Percentiles rank a stretch among this genome's conserved stretches.
Evolutionary conservation across 495 filamentous ascomycete species (phyloP).

Genomic region (Trichoderma orchidacearum): DNA sequence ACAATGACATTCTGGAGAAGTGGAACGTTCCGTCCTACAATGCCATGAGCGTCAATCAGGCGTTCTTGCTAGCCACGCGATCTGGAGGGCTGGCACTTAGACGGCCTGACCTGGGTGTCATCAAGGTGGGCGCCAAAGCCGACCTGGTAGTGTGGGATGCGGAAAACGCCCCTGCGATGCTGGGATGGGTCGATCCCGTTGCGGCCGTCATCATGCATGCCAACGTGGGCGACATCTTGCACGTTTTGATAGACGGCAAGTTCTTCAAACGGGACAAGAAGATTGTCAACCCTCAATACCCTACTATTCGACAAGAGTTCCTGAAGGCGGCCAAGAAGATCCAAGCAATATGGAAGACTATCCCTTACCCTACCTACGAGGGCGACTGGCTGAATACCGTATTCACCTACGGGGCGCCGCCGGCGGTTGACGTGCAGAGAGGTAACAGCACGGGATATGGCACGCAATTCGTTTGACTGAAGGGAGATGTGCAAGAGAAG

Average conservation of each 20-base stretch:
- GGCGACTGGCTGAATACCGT: neutral
- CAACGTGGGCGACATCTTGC: slow-evolving; percentile 30
- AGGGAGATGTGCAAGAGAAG: too few species aligned
- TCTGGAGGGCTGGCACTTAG: slow-evolving; percentile 31
- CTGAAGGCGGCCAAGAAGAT: slow-evolving; percentile 7
- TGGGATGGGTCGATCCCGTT: slow-evolving; percentile 36
- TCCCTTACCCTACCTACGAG: neutral
- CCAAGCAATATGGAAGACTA: slow-evolving; percentile 4
- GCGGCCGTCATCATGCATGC: slow-evolving; percentile 38
- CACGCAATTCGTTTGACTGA: neutral
- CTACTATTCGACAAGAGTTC: slow-evolving; percentile 5
- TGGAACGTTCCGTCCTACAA: slow-evolving; percentile 25
- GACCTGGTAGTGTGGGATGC: slow-evolving; percentile 40
- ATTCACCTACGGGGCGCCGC: neutral
- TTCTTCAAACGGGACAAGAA: slow-evolving; percentile 7
- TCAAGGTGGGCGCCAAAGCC: slow-evolving; percentile 29
- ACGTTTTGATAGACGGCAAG: slow-evolving; percentile 16
- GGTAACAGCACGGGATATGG: slow-evolving; percentile 6
- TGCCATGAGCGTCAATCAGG: slow-evolving; percentile 32
- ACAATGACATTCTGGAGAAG: slow-evolving; percentile 15
- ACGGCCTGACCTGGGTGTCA: slow-evolving; percentile 29
- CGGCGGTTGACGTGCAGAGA: slow-evolving; percentile 1
- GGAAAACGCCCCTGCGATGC: slow-evolving; percentile 21
- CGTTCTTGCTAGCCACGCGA: slow-evolving; percentile 34
- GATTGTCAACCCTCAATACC: slow-evolving; percentile 2